phyloP scores from a whole-genome alignment of 352 stramenopile genomes.

The Phytophthora pluvialis region DNA sequence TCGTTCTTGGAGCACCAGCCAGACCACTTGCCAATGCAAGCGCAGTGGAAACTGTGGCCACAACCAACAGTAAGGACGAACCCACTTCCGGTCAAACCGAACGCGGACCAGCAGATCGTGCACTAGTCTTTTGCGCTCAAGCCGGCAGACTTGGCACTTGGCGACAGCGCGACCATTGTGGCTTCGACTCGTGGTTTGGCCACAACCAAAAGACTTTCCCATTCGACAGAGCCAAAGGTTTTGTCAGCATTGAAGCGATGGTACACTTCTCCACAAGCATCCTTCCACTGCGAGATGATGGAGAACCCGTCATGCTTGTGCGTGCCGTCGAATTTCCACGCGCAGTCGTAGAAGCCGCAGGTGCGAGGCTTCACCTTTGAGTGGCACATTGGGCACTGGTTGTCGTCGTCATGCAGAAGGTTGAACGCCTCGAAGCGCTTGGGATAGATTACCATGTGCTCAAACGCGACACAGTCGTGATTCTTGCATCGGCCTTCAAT shows the following conservation, averaged over 20 bases:
- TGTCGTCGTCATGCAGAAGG: conserved; percentile 18
- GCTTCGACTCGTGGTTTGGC: conserved; percentile 2
- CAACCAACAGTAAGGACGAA: conserved; percentile 6
- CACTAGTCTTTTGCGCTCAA: conserved; percentile 5
- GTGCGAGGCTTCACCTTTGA: conserved; percentile 21
- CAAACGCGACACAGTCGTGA: conserved; percentile 14
- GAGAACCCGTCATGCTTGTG: too few species aligned
- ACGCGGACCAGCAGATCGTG: conserved; percentile 25
- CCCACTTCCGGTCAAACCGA: background rate
- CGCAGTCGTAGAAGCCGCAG: conserved; percentile 41
- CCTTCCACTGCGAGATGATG: conserved; percentile 35
- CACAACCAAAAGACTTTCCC: conserved; percentile 33
- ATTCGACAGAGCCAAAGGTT: conserved; percentile 18
- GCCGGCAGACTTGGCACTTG: background rate
- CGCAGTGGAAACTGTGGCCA: conserved; percentile 26
- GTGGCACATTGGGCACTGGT: conserved; percentile 31
- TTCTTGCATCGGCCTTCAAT: conserved; percentile 41
- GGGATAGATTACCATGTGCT: conserved; percentile 30
- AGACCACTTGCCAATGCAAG: conserved; percentile 21
- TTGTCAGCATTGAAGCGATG: conserved; percentile 33
- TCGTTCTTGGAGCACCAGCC: conserved; percentile 13
- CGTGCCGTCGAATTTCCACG: conserved; percentile 44
- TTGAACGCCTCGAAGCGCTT: conserved; percentile 27
- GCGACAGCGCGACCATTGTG: background rate
- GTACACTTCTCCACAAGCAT: conserved; percentile 18